Evolutionary conservation across 176 grass and related monocot species (phyloP), one percentile per base, ranked within the genome.

Genomic region (Hsuehochloa calcarea): DNA sequence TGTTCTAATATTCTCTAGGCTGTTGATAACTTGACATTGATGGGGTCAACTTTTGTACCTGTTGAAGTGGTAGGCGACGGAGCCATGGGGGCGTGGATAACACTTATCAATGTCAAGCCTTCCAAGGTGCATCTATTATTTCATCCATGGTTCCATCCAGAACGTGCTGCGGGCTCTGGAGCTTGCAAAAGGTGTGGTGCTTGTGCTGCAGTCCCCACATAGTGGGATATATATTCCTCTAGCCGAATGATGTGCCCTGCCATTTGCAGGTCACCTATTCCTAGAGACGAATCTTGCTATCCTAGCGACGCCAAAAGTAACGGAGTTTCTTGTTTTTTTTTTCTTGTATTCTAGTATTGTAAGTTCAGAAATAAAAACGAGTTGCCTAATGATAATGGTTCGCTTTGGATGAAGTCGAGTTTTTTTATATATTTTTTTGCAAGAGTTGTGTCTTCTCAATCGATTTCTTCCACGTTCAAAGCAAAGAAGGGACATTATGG

Each of bases 21-120:
- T 65, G 58, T 19, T 54, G 34, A 77, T 50, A 60, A 52, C 20
- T 38, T 60, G 35, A 43, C 6, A 4, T 25, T 29, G 50, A 37
- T 69, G 65, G 52, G 44, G 17, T 70, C 43, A 82, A 63, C 81
- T 38, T 64, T 38, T 41, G 13, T 12, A 9, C 61, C 15, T 51
- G 16, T 10, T 52, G 40, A 80, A 68, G 61, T 89, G 70, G 88
- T 70, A 89, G 83, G 70, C 44, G 69, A 16, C 23, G 73, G 46
- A 49, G 9, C 13, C 14, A 49, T 49, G 3, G 35, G 34, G 8
- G n/a, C 22, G 49, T 50, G 51, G 51, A 49, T 75, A 34, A 7
- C 69, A 49, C 70, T 54, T 14, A 27, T 6, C 51, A 50, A 6
- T 52, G 45, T 46, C 55, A 27, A 63, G 34, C 70, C 51, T 55